Evolutionary conservation across 2,329 filamentous ascomycete genomes (phyloP), one percentile per base, ranked within the genome.

Genomic region (Hymenoscyphus salicellus): DNA sequence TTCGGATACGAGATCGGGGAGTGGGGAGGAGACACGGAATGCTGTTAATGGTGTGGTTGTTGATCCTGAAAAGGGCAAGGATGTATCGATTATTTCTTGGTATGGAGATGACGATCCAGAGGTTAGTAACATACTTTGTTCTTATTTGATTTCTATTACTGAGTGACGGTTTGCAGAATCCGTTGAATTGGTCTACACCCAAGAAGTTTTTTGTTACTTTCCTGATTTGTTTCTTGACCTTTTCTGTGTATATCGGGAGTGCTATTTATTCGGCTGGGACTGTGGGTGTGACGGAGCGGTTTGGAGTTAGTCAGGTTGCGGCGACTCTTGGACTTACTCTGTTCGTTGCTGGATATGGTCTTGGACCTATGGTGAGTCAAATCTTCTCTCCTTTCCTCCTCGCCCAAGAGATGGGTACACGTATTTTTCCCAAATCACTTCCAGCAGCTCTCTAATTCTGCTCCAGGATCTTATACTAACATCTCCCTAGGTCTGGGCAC

Each of bases 311-410:
- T 41, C 72, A 78, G 30, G 77, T 82, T 7, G 77, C 80, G 14
- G 83, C 84, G 2, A 81, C 82, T 0, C 77, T 88, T 0, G 85
- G 84, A 0, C 77, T 89, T 6, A 80, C 84, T 0, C 79, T 89
- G 63, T 89, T 87, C 71, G 86, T 89, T 0, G 75, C 87, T 0
- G 86, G 84, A 0, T 86, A 86, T 66, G 87, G 87, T 16, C 72
- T 86, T 16, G 88, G 87, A 0, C 87, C 88, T 0, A 77, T 91
- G 62, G 66, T 52, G 23, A 26, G 46, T 26, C 20, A 26, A 52
- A 14, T 10, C 5, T 52, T 26, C 46, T 23, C 36, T 38, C 16
- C 36, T 38, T 2, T 5, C 36, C 33, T 36, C 10, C 8, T 14
- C 33, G 14, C 33, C 14, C 2, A 8, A 33, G 14, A 36, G 33